Base-by-base conservation (phyloP, 805 yeast genomes). In the Candida namnaoensis region DNA sequence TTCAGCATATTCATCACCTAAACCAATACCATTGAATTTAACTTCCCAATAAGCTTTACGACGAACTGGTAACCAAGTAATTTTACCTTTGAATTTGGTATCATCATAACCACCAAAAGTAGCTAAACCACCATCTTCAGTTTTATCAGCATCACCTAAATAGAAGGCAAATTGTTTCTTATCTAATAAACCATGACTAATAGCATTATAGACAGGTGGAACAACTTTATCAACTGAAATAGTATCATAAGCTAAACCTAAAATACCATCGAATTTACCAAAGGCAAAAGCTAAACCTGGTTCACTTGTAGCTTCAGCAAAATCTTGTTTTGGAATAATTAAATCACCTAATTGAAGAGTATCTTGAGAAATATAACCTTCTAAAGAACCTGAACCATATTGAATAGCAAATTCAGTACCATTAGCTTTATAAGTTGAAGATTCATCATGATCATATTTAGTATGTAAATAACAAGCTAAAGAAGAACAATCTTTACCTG, bases 1-100 rank as follows among this genome's bases (percentile, higher is more conserved):
- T 53, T 73, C 77, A 39, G 98, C 96, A 58, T 76, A 85, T 68
- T 93, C 95, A 52, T 84, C 85, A 57, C 99, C 99, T 48, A 93
- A 74, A 36, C 90, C 86, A 61, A 93, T 72, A 53, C 95, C 90
- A 54, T 88, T 88, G 53, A 93, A 83, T 53, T 82, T 78, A 46
- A 93, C 99, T 74, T 93, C 99, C 99, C 99, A 93, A 78, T 93
- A 93, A 32, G 98, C 99, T 80, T 90, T 88, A 76, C 99, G 87
- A 74, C 99, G 88, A 47, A 93, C 95, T 45, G 99, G 99, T 66
- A 93, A 76, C 88, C 95, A 88, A 41, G 91, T 85, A 57, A 93
- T 75, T 52, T 91, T 78, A 51, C 99, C 99, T 39, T 70, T 66
- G 65, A 69, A 88, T 61, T 80, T 76, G 47, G 80, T 61, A 53